Conservation (phyloP, 306 rosid species). For the Geum urbanum region DNA sequence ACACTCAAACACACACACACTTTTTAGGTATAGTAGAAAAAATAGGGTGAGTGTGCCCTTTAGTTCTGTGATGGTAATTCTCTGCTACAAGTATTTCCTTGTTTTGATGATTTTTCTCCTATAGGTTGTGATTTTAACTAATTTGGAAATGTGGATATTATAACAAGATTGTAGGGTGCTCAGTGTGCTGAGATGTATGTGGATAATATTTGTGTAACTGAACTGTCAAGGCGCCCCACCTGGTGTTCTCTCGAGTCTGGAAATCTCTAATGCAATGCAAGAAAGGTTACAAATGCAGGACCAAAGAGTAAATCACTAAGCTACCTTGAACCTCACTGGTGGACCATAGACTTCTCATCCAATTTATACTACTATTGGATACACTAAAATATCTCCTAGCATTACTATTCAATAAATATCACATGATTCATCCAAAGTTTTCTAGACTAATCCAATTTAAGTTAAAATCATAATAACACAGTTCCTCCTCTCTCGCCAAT, state of each 20-base stretch:
- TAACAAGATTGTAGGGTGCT: conserved; percentile 45
- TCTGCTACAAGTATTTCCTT: conserved; percentile 6
- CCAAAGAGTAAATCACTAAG: conserved; percentile 6
- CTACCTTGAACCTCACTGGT: background rate
- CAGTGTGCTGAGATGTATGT: conserved; percentile 47
- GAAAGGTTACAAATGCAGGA: conserved; percentile 12
- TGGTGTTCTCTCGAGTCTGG: background rate
- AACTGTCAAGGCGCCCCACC: conserved; percentile 16
- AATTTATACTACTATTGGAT: background rate
- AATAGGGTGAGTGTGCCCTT: background rate
- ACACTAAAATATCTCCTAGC: background rate
- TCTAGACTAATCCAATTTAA: too few species aligned
- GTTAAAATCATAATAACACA: too few species aligned
- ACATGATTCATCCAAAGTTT: background rate
- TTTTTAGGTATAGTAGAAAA: background rate
- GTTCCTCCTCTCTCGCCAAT: too few species aligned
- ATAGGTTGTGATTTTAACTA: conserved; percentile 13
- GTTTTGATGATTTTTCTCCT: conserved; percentile 5
- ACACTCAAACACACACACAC: background rate
- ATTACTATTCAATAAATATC: background rate
- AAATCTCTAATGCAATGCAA: background rate
- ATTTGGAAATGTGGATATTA: conserved; percentile 38
- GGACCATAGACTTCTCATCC: conserved; percentile 19
- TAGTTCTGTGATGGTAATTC: conserved; percentile 14
- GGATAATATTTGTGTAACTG: conserved; percentile 37